A percentile compares a stretch with the other conserved stretches of the same genome.
Evolutionary conservation across 1,139 yeast genomes (phyloP).

Genomic region (Dujonia santamariae): DNA sequence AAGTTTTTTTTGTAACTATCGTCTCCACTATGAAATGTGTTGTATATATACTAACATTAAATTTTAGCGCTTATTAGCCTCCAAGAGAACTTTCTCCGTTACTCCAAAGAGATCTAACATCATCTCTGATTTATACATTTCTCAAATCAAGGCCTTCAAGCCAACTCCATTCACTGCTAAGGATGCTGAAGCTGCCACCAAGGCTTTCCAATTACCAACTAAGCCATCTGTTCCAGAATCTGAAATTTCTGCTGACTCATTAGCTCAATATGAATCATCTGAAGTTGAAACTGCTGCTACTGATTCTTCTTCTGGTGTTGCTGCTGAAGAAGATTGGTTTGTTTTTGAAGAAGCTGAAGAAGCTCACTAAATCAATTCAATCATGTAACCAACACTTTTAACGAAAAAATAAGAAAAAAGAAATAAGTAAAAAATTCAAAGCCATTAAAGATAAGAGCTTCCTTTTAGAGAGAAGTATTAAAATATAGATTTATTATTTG

Average conservation of each 20-base stretch:
- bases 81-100: conserved; percentile 37
- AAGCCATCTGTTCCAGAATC: conserved; percentile 71
- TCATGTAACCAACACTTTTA: too few relatives aligned
- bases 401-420: neutral
- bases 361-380: conserved; percentile 10
- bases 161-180: conserved; percentile 71
- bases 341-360: conserved; percentile 81
- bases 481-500: neutral
- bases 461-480: neutral
- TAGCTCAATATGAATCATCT: conserved; percentile 70
- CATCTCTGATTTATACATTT: conserved; percentile 81
- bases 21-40: too few relatives aligned
- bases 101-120: conserved; percentile 55
- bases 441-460: neutral
- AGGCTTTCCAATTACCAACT: conserved; percentile 75
- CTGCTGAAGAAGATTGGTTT: conserved; percentile 74
- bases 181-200: conserved; percentile 77
- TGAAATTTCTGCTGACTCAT: conserved; percentile 73
- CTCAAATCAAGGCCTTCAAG: conserved; percentile 84
- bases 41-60: conserved; percentile 1
- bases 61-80: conserved; percentile 7
- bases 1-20: too few relatives aligned
- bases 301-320: conserved; percentile 35
- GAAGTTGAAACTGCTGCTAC: conserved; percentile 66
- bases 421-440: neutral